Percentiles rank a stretch among this genome's conserved stretches.
phyloP scores from a whole-genome alignment of 768 basidiomycete species.

The Gautieria morchelliformis region DNA sequence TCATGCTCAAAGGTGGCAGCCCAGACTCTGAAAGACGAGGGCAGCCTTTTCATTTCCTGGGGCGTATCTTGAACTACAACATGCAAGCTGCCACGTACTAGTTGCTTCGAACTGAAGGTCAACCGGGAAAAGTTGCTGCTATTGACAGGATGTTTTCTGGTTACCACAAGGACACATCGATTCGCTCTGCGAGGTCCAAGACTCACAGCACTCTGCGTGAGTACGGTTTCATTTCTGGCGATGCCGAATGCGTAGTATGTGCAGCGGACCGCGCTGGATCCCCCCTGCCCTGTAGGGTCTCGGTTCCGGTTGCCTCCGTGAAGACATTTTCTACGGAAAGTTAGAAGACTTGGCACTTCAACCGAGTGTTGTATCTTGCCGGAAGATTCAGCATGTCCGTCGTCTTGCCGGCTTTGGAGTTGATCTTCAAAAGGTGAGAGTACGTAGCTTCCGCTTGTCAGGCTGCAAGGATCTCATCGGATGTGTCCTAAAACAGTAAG shows the following conservation, averaged over 20 bases:
- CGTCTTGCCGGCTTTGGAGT: conserved; percentile 32
- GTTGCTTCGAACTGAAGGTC: conserved; percentile 41
- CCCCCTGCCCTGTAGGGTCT: conserved; percentile 44
- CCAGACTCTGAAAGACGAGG: conserved; percentile 40
- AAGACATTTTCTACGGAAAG: neutral
- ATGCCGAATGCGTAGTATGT: conserved; percentile 51
- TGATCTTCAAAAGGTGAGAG: conserved; percentile 32
- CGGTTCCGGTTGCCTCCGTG: conserved; percentile 25
- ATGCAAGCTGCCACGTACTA: conserved; percentile 44
- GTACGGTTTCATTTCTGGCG: conserved; percentile 24
- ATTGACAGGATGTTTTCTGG: neutral
- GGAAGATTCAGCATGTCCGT: conserved; percentile 36
- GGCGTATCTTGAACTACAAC: conserved; percentile 26
- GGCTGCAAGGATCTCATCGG: too few species aligned
- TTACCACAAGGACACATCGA: neutral
- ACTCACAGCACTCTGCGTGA: conserved; percentile 27
- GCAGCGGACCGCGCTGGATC: conserved; percentile 43
- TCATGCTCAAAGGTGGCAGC: conserved; percentile 37
- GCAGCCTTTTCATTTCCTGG: conserved; percentile 26
- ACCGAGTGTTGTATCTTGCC: conserved; percentile 39
- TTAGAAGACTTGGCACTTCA: neutral
- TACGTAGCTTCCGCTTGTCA: too few species aligned
- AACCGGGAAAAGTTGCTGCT: conserved; percentile 33
- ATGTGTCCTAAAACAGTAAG: too few species aligned
- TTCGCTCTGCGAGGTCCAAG: too few species aligned